phyloP scores from a whole-genome alignment of 345 rosid genomes.

The Populus pruinosa region DNA sequence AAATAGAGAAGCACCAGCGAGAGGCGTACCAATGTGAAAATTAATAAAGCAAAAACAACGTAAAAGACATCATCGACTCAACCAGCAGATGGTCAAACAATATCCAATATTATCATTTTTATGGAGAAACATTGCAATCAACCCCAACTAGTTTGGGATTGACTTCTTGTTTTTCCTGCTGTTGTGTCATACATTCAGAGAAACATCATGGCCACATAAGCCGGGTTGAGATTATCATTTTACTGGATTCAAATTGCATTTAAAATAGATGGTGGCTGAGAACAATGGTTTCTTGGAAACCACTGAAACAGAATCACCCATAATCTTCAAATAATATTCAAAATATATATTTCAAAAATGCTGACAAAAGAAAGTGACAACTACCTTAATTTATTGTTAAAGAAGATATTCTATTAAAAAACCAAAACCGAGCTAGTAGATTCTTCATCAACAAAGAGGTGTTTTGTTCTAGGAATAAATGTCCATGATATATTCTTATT shows the following conservation, averaged over 20 bases:
- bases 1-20: slow-evolving; percentile 9
- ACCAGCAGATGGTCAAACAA: not conserved
- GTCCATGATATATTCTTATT: not conserved
- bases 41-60: not conserved
- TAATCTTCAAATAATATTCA: not conserved
- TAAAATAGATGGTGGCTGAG: not conserved
- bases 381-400: not conserved
- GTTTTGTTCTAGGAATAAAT: too few species aligned
- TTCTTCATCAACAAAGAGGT: not conserved
- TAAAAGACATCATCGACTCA: not conserved
- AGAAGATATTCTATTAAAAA: not conserved
- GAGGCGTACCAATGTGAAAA: not conserved
- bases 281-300: not conserved
- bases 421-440: not conserved
- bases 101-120: not conserved
- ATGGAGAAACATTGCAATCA: not conserved
- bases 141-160: not conserved
- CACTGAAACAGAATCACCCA: not conserved
- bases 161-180: not conserved
- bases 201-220: not conserved
- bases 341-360: not conserved
- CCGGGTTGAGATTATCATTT: not conserved
- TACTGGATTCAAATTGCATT: not conserved
- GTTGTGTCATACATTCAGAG: not conserved
- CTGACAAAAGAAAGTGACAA: not conserved